A percentile compares a stretch with the other conserved stretches of the same genome.
Conservation (phyloP, 2,329 filamentous ascomycete genomes). For the Cucurbitaria berberidis region DNA sequence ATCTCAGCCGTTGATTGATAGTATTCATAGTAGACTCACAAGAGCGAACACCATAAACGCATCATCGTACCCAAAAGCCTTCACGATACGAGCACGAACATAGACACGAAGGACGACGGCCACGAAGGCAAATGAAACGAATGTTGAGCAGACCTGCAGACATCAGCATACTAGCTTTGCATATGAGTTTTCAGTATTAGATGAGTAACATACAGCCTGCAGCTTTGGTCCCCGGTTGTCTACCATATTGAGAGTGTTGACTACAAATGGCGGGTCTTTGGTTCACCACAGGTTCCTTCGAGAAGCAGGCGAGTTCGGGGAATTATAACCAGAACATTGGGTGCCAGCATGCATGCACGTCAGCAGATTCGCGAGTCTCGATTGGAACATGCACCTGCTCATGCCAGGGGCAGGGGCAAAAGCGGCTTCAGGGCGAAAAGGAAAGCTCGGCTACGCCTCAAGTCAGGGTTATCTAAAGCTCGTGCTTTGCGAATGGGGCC, state of each 20-base stretch:
- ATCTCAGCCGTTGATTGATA: neutral
- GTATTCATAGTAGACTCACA: constrained; percentile 15
- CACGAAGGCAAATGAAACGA: constrained; percentile 50
- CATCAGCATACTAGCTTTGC: constrained; percentile 8
- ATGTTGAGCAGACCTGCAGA: constrained; percentile 40
- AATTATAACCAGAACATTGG: constrained; percentile 22
- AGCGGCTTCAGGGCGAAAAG: constrained; percentile 4
- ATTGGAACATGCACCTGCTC: constrained; percentile 2
- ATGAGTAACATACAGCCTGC: constrained; percentile 32
- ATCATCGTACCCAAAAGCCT: constrained; percentile 47
- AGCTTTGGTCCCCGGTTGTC: constrained; percentile 41
- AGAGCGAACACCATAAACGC: constrained; percentile 41
- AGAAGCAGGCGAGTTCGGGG: constrained; percentile 15
- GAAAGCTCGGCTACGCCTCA: constrained; percentile 3
- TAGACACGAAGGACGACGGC: constrained; percentile 50
- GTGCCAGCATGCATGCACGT: constrained; percentile 1
- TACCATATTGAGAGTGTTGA: constrained; percentile 26
- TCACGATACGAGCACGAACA: constrained; percentile 50
- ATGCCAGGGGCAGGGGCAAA: constrained; percentile 16
- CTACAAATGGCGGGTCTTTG: constrained; percentile 10
- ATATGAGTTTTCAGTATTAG: neutral
- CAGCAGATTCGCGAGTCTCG: constrained; percentile 10
- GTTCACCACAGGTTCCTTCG: constrained; percentile 19
- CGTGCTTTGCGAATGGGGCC: neutral
- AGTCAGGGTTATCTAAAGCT: neutral